Evolutionary conservation across 169 alveolate genomes (phyloP), one percentile per base, ranked within the genome.

Genomic region (Plasmodium blacklocki): DNA sequence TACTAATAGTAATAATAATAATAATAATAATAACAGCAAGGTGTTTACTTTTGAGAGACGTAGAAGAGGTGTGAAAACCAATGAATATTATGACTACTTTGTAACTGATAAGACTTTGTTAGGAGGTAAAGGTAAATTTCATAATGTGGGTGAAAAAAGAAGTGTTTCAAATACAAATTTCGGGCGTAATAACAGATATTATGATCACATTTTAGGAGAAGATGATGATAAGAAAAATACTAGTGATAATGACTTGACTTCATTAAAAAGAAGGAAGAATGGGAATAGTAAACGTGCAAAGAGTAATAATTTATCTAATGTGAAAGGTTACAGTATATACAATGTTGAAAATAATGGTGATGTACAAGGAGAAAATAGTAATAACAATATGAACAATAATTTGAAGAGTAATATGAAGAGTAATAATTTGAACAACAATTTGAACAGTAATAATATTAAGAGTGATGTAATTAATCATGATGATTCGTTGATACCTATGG

Each of bases 401-500:
- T 29, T 49, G 18, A 58, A 49, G 43, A 14, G 59, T 85, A 49
- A 11, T 21, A 47, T 5, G 15, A 29, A 39, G 45, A 21, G 21
- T 43, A 70, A 56, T n/a, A 72, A 63, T 73, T 23, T 11, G 12
- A 58, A 49, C 23, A 70, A 56, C 15, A 72, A 63, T 73, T 23
- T 11, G 12, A 58, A 49, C 23, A 14, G 32, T 85, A 49, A 83
- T 14, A 49, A 39, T 32, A 45, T 56, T 49, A 66, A 74, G 50
- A 70, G 93, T 14, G 94, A 93, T 60, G 89, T 64, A 2, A 91
- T 75, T 29, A 93, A 93, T 3, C 66, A 80, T 74, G 94, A 89
- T 8, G 93, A 92, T 15, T 88, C 93, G 32, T 47, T 94, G 32
- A 93, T 94, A n/a, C 96, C 96, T 4, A 93, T 93, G 95, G 95